Evolutionary conservation across 768 basidiomycete genomes (phyloP), one percentile per base, ranked within the genome.

Genomic region (Austroboletus eburneus): DNA sequence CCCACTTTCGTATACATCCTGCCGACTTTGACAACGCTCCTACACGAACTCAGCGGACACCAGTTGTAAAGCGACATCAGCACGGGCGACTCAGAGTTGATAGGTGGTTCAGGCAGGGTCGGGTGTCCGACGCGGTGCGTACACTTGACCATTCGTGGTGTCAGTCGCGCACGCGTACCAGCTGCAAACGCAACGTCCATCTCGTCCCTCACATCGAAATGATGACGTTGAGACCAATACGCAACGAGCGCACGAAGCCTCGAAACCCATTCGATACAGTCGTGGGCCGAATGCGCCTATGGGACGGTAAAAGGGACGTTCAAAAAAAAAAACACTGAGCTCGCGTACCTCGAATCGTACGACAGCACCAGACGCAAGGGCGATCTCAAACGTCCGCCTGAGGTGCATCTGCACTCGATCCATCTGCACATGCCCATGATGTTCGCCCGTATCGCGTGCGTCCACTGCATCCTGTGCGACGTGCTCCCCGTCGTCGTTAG

Each of bases 211-310:
- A 91, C 84, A 58, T 94, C 91, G 35, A 76, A 72, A 21, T 79
- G 77, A 56, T 92, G 86, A 18, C 84, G 77, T 38, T 79, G 73
- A 44, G 76, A 82, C 93, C 93, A 97, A 60, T 92, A 97, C 4
- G 70, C 62, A 33, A 84, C 67, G 27, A 94, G 73, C 22, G 77
- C 77, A 16, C 79, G 78, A 4, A 97, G 76, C 33, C 83, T 76
- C 41, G 79, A 75, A 40, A 96, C 81, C 95, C 94, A 97, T 59
- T 97, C 92, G 41, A 83, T 61, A 0, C 88, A 87, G 37, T 84
- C 73, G 25, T 62, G 69, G 45, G 78, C 70, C 20, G 83, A 82
- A 70, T 85, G 71, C 30, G 82, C 73, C 89, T 93, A 50, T 35
- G 23, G 32, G 27, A 22, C 21, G 43, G 25, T 39, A 43, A 42